Evolutionary conservation across 192 early-diverging fungal species (phyloP), one percentile per base, ranked within the genome.

Genomic region (Coemansia sp.): DNA sequence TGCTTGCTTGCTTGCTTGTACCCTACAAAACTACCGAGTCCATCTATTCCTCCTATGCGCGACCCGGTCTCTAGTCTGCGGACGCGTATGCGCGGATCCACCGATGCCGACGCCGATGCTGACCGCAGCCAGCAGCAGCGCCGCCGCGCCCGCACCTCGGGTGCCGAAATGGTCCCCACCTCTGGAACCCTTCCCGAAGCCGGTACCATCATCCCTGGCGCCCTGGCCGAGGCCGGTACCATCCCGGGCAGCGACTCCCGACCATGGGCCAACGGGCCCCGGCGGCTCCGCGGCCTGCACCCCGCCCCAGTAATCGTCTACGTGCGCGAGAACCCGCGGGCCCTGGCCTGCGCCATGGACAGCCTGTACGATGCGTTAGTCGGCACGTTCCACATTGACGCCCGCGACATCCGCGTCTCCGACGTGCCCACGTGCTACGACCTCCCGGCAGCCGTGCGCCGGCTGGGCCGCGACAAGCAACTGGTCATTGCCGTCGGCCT

Each of bases 241-340:
- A n/a, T n/a, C n/a, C n/a, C n/a, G n/a, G n/a, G n/a, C n/a, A n/a
- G n/a, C n/a, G n/a, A n/a, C n/a, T n/a, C n/a, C n/a, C n/a, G n/a
- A n/a, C n/a, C n/a, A n/a, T 71, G 67, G 67, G 48, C 55, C 0
- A 61, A 60, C 9, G 55, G 50, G 28, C 60, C 60, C 10, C 67
- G 67, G 47, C 64, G 64, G 44, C 56, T 71, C 20, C 60, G 67
- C 12, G 67, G 67, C 2, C 67, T 71, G 48, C 67, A 71, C 41
- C 60, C 67, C 21, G 22, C 60, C 38, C 67, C 67, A 1, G 34
- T 47, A 5, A 51, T 71, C 3, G 23, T 71, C 26, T 71, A 71
- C 26, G 60, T 55, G 22, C 67, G 67, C 47, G 67, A 71, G 38
- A 64, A 55, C 43, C 14, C 60, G 1, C 23, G 13, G 13, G 45